phyloP scores from a whole-genome alignment of 1,284 basidiomycete genomes.

The Boletus albobrunnescens region DNA sequence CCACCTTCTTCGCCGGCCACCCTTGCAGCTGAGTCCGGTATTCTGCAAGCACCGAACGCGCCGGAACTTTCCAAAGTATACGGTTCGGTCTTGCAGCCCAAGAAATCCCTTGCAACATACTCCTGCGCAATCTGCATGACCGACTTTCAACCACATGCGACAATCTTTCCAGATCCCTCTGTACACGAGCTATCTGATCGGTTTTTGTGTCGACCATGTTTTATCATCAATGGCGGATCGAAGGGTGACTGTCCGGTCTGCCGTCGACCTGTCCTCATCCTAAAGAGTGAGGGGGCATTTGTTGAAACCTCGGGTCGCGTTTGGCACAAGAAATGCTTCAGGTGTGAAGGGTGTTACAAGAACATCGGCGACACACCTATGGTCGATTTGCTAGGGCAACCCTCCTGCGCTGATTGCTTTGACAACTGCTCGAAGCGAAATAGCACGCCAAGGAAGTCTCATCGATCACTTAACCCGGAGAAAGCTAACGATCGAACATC shows the following conservation, averaged over 20 bases:
- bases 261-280: constrained; percentile 60
- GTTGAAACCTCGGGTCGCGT: constrained; percentile 62
- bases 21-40: constrained; percentile 42
- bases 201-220: constrained; percentile 72
- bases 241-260: constrained; percentile 69
- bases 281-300: constrained; percentile 73
- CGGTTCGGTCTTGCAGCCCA: constrained; percentile 75
- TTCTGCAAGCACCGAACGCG: constrained; percentile 57
- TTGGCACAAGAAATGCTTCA: constrained; percentile 79
- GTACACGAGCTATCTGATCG: constrained; percentile 38
- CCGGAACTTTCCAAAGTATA: constrained; percentile 74
- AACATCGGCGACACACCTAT: constrained; percentile 69
- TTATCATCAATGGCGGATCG: constrained; percentile 64
- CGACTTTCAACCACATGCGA: constrained; percentile 71
- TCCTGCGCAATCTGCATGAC: constrained; percentile 62
- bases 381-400: constrained; percentile 75
- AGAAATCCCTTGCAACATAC: constrained; percentile 61
- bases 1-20: constrained; percentile 38
- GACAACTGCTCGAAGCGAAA: constrained; percentile 63
- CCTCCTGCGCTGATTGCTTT: constrained; percentile 73
- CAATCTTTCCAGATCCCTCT: constrained; percentile 74
- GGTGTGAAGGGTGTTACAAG: constrained; percentile 65
- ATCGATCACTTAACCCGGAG: constrained; percentile 30
- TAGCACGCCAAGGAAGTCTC: constrained; percentile 40
- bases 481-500: constrained; percentile 35